Conservation (phyloP, 2,329 filamentous ascomycete species). For the Amauroascus verrucosus region DNA sequence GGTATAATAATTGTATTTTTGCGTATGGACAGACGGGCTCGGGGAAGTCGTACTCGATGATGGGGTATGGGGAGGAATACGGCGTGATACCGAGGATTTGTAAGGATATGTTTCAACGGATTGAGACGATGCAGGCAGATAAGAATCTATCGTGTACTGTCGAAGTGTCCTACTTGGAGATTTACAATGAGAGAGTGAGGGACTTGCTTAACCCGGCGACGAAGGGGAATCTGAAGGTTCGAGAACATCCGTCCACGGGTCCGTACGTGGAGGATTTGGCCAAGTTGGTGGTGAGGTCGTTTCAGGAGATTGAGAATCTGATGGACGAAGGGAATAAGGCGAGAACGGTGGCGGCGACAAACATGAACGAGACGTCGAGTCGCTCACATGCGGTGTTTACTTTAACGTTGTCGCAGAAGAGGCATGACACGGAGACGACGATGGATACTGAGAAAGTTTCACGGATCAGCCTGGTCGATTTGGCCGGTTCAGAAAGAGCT, state of each 20-base stretch:
- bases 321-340: constrained; percentile 99
- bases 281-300: constrained; percentile 85
- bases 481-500: constrained; percentile 93
- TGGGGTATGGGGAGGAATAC: constrained; percentile 93
- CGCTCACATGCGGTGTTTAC: constrained; percentile 98
- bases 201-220: constrained; percentile 91
- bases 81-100: constrained; percentile 97
- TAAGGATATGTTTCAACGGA: constrained; percentile 92
- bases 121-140: constrained; percentile 60
- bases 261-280: constrained; percentile 97
- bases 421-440: constrained; percentile 79
- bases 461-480: constrained; percentile 94
- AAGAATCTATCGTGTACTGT: constrained; percentile 78
- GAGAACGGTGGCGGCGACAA: constrained; percentile 91
- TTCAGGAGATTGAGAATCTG: constrained; percentile 88
- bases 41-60: constrained; percentile 99
- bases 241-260: constrained; percentile 93
- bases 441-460: constrained; percentile 98
- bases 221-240: constrained; percentile 91
- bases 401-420: constrained; percentile 86
- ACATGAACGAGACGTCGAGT: constrained; percentile 99
- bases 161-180: constrained; percentile 96
- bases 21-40: constrained; percentile 97
- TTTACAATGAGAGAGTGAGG: constrained; percentile 95
- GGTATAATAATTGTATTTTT: constrained; percentile 99